A percentile compares a stretch with the other conserved stretches of the same genome.
Conservation (phyloP, 2,329 filamentous ascomycete species). For the Nothophoma quercina region DNA sequence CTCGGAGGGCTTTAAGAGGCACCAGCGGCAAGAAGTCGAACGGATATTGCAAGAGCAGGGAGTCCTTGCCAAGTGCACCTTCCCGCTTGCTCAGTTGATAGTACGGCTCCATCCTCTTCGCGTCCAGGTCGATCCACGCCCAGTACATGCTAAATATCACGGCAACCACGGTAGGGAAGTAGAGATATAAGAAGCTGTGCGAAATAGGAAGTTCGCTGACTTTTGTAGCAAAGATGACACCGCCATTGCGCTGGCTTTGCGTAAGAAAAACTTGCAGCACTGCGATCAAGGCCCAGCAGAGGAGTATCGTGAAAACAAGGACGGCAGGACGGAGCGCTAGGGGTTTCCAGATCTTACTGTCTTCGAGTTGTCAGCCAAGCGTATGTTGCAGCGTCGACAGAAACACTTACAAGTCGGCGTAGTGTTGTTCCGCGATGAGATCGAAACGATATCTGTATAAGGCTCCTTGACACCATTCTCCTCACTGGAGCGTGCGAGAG, state of each 20-base stretch:
- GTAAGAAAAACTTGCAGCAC: conserved; percentile 57
- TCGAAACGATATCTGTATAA: neutral
- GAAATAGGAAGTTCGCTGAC: conserved; percentile 50
- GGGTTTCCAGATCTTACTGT: conserved; percentile 28
- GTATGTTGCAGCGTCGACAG: neutral
- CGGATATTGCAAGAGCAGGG: conserved; percentile 63
- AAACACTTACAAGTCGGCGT: neutral
- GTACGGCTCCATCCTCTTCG: conserved; percentile 67
- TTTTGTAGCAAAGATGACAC: conserved; percentile 50
- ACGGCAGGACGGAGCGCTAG: conserved; percentile 24
- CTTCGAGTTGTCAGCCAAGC: neutral
- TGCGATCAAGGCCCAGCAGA: conserved; percentile 47
- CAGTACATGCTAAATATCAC: conserved; percentile 65
- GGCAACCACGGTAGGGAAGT: conserved; percentile 60
- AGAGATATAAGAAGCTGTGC: conserved; percentile 59
- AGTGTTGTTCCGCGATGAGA: neutral
- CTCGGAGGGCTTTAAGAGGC: conserved; percentile 51
- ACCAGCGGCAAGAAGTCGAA: conserved; percentile 57
- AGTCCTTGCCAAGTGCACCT: conserved; percentile 56
- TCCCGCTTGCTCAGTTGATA: conserved; percentile 60
- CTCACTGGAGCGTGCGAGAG: neutral
- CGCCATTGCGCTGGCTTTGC: conserved; percentile 52
- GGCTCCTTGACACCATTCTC: neutral
- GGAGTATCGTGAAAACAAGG: conserved; percentile 19
- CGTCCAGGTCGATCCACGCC: conserved; percentile 67